These are phyloP conservation scores for Aspergillus floridensis DNA, from an alignment of 2,329 filamentous ascomycete species.

Conservation along the genomic window DNA sequence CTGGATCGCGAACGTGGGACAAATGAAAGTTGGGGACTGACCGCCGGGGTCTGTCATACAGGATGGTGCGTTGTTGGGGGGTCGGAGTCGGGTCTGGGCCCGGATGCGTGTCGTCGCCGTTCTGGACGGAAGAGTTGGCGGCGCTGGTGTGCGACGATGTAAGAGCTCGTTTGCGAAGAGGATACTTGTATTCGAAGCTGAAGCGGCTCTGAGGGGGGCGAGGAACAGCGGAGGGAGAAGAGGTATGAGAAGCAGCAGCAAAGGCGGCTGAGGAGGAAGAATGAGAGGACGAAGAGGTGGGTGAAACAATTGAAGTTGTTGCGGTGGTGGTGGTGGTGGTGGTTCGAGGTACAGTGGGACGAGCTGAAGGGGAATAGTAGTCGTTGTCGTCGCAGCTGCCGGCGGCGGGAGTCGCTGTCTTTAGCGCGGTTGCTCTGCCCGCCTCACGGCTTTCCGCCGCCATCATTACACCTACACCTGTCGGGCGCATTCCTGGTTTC, in stretches of 20 bases:
- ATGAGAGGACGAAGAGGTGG: neutral
- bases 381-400: conserved; percentile 14
- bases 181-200: conserved; percentile 24
- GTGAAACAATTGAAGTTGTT: neutral
- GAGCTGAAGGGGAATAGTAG: conserved; percentile 22
- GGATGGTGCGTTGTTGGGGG: conserved; percentile 41
- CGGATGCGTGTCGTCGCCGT: conserved; percentile 47
- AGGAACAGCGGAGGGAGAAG: conserved; percentile 11
- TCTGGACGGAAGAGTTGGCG: conserved; percentile 1
- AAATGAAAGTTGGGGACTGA: conserved; percentile 27
- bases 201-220: conserved; percentile 24
- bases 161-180: conserved; percentile 21
- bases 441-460: conserved; percentile 31
- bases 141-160: conserved; percentile 24
- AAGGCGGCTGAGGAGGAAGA: conserved; percentile 13
- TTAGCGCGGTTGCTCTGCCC: conserved; percentile 27
- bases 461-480: conserved; percentile 9
- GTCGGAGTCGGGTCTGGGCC: conserved; percentile 53
- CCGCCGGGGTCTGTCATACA: conserved; percentile 35
- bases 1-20: conserved; percentile 18
- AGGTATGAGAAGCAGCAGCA: neutral
- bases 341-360: conserved; percentile 5
- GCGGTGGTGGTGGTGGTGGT: conserved; percentile 32
- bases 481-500: conserved; percentile 2
- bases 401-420: conserved; percentile 11